A percentile compares a stretch with the other conserved stretches of the same genome.
phyloP scores from a whole-genome alignment of 768 basidiomycete species.

The Gelatoporia subvermispora region DNA sequence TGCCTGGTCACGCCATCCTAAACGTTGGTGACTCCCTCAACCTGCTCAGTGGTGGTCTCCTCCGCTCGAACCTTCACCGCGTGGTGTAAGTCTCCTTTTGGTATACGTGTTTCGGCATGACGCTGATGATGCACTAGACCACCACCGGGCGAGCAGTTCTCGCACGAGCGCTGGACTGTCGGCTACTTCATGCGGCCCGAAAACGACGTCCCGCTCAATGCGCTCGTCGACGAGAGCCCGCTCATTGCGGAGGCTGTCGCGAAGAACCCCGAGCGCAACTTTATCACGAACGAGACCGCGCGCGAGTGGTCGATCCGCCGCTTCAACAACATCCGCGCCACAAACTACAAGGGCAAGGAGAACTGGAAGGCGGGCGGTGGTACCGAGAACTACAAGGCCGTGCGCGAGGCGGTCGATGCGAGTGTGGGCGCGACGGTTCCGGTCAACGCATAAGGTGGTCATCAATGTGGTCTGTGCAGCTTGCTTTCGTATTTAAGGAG shows the following conservation, averaged over 20 bases:
- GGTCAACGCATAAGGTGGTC: too few relatives aligned
- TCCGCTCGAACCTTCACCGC: conserved; percentile 60
- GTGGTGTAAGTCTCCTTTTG: conserved; percentile 38
- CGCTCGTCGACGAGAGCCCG: conserved; percentile 46
- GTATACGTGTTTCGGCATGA: not conserved
- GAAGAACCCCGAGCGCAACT: conserved; percentile 28
- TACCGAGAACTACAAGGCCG: too few relatives aligned
- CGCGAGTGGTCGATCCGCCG: conserved; percentile 37
- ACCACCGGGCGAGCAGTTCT: conserved; percentile 53
- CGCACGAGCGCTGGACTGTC: conserved; percentile 56
- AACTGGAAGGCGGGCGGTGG: too few relatives aligned
- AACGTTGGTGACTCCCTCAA: conserved; percentile 50
- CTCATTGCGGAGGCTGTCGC: conserved; percentile 40
- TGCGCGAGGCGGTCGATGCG: too few relatives aligned
- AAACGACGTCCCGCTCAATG: conserved; percentile 44
- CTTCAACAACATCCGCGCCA: conserved; percentile 28
- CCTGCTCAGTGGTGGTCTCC: conserved; percentile 58
- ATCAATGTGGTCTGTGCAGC: too few relatives aligned
- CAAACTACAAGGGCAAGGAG: conserved; percentile 9
- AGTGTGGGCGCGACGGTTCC: too few relatives aligned
- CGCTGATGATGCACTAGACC: conserved; percentile 21
- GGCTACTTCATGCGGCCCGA: conserved; percentile 67
- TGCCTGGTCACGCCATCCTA: conserved; percentile 28
- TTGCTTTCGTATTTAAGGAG: too few relatives aligned
- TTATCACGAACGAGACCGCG: conserved; percentile 30